Conservation (phyloP, 225 moss, liverwort and hornwort species). For the Physcomitrium patens region DNA sequence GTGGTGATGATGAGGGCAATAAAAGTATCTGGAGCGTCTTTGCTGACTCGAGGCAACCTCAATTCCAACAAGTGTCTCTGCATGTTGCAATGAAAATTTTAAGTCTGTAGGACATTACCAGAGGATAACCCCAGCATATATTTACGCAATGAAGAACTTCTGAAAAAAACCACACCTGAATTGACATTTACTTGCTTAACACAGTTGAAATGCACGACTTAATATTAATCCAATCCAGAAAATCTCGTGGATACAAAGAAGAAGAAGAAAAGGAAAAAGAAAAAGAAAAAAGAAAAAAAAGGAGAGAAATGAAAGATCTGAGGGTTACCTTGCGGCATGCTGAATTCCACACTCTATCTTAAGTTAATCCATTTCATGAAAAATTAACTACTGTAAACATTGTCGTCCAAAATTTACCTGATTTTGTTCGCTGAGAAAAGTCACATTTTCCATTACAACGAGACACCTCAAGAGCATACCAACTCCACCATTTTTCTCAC, state of each 20-base stretch:
- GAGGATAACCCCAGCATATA: slow-evolving; percentile 13
- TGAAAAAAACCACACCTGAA: slow-evolving; percentile 10
- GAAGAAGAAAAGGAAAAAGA: no score
- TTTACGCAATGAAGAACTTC: background rate
- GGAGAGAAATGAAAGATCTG: background rate
- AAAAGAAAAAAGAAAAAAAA: background rate
- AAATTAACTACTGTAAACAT: background rate
- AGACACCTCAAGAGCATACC: slow-evolving; percentile 93
- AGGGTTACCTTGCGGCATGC: background rate
- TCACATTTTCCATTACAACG: slow-evolving; percentile 98
- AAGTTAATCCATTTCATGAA: no score
- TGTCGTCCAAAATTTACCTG: slow-evolving; percentile 58
- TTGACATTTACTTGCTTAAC: background rate
- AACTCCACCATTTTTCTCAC: slow-evolving; percentile 87
- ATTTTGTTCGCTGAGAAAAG: slow-evolving; percentile 96
- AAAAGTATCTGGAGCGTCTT: slow-evolving; percentile 77
- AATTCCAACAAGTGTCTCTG: slow-evolving; percentile 93
- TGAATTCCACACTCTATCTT: slow-evolving; percentile 1
- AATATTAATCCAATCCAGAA: background rate
- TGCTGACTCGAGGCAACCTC: slow-evolving; percentile 75
- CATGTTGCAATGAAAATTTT: slow-evolving; percentile 29
- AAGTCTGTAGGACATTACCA: slow-evolving; percentile 23
- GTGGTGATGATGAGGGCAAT: slow-evolving; percentile 86
- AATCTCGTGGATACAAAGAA: background rate
- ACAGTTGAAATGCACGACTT: background rate